Evolutionary conservation across 2,329 filamentous ascomycete genomes (phyloP), one percentile per base, ranked within the genome.

Genomic region (Cercospora beticola): DNA sequence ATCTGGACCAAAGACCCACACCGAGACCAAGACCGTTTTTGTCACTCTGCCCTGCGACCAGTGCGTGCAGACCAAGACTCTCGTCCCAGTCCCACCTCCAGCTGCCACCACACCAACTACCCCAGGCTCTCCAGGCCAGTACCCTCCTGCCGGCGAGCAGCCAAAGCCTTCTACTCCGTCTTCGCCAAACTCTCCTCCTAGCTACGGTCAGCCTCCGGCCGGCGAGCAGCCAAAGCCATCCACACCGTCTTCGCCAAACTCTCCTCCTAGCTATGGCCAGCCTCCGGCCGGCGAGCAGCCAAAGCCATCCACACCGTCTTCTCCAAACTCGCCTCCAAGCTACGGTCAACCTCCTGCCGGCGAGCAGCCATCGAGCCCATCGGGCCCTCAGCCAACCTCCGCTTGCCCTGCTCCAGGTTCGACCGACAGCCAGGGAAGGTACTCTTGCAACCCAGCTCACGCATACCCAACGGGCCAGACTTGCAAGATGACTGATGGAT

Each of bases 401-500:
- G 31, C 43, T 30, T 68, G 66, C 66, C 62, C 66, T 26, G 62
- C 62, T 18, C 16, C 62, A 21, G 66, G 66, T 33, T 33, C 40
- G 16, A 57, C 36, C 46, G 62, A 62, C 49, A 56, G 52, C 56
- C 49, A 62, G 6, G 58, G 62, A 5, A 58, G 57, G 28, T 69
- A 69, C 54, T 65, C 64, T 21, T 70, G 67, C 68, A 66, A 70
- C 66, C 68, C 72, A 33, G 73, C 73, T 18, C 66, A 72, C 57
- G 26, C 49, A 18, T 73, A 73, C 36, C 68, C 72, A n/a, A 54
- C 62, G 26, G 71, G 71, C 31, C 70, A 71, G n/a, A 67, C 31
- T 40, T 73, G 72, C 62, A 52, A 70, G 40, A 54, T 68, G 3
- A 56, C 66, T 18, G 65, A 66, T 21, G 71, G 71, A 12, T 68